Evolutionary conservation across 768 basidiomycete genomes (phyloP), one percentile per base, ranked within the genome.

Genomic region (Tylopilus subfusipes): DNA sequence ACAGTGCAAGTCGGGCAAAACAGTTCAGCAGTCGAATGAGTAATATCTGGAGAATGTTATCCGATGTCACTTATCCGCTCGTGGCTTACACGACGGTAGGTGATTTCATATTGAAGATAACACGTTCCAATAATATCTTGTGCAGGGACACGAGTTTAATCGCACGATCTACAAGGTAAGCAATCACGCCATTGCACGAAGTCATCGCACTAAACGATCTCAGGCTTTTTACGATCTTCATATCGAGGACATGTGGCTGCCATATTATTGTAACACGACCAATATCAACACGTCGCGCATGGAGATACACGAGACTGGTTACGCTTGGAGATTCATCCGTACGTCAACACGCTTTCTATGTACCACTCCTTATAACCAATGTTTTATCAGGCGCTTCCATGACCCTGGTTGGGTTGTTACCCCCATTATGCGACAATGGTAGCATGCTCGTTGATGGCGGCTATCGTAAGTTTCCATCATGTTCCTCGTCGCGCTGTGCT

Each of bases 261-360:
- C 96, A 5, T 98, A 84, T 75, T 98, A 96, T 73, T 97, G 94
- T 73, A 98, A 98, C 64, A 92, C 96, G 3, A 96, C 97, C 19
- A 98, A 98, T 63, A 97, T 99, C 69, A 93, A 87, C 49, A 92
- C 90, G 42, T 97, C 93, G 10, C 81, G 86, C 10, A 98, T 98
- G 93, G 94, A 98, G 65, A 86, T 98, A 40, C 97, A 99, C 64
- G 90, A 95, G 62, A 91, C 92, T 13, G 97, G 97, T n/a, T 98
- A 98, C 74, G 96, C 97, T 13, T 99, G 96, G 96, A 80, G 93
- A 61, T 92, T 84, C 66, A 90, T 92, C 51, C 88, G 92, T 90
- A 67, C 61, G 79, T 65, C 42, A 43, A 16, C 4, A 21, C 43
- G 39, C n/a, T 48, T 12, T 11, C 12, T 19, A 27, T 54, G 42